Conservation (phyloP, 2,329 filamentous ascomycete genomes). For the Trichoderma lentiforme region DNA sequence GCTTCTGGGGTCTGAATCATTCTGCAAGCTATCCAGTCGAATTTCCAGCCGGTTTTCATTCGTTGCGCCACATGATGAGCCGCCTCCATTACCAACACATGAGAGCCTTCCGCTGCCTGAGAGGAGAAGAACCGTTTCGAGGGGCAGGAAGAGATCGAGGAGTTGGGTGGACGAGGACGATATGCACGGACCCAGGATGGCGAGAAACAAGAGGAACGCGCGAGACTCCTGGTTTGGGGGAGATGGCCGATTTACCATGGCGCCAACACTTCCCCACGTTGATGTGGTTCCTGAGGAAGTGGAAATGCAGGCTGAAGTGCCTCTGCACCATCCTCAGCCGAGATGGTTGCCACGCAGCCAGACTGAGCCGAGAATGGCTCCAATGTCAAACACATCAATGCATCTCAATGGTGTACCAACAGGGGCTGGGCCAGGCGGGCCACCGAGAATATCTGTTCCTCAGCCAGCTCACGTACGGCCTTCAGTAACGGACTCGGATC, state of each 20-base stretch:
- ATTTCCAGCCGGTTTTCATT: constrained; percentile 32
- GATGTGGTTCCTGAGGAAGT: constrained; percentile 26
- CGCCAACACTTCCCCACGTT: constrained; percentile 38
- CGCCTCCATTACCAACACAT: constrained; percentile 35
- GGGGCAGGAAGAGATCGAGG: constrained; percentile 25
- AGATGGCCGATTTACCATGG: constrained; percentile 34
- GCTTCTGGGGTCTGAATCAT: constrained; percentile 23
- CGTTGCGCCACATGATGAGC: constrained; percentile 27
- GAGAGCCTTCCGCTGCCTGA: constrained; percentile 24
- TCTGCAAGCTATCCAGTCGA: constrained; percentile 22
- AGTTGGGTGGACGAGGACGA: constrained; percentile 49
- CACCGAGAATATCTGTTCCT: constrained; percentile 12
- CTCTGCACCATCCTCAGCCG: constrained; percentile 1
- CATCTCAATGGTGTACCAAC: constrained; percentile 10
- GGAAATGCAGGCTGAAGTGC: not conserved
- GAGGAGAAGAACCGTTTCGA: constrained; percentile 22
- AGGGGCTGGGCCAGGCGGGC: not conserved
- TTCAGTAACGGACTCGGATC: constrained; percentile 43
- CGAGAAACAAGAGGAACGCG: constrained; percentile 23
- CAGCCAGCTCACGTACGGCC: constrained; percentile 24
- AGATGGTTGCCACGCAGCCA: constrained; percentile 5
- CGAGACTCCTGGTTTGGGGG: constrained; percentile 30
- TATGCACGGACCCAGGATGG: constrained; percentile 46
- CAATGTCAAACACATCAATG: not conserved
- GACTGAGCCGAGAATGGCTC: not conserved